Evolutionary conservation across 257 asterid genomes (phyloP).

Genomic region (Lycium barbarum): DNA sequence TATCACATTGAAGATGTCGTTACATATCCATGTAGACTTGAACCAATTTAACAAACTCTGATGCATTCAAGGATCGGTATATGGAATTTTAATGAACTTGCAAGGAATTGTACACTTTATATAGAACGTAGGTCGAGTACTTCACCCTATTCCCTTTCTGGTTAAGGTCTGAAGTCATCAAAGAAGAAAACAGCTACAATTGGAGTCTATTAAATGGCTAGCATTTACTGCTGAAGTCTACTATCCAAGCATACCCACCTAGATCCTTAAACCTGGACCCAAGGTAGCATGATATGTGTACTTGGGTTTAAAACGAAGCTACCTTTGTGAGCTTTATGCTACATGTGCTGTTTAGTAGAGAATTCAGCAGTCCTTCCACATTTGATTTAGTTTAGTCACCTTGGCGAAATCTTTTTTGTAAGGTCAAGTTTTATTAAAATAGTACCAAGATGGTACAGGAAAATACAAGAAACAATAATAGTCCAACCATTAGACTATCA

Average conservation of each 20-base stretch:
- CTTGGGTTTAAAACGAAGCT: not conserved
- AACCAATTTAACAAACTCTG: not conserved
- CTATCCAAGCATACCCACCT: not conserved
- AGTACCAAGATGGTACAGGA: not conserved
- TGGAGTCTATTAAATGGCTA: not conserved
- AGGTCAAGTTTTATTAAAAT: not conserved
- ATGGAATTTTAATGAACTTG: not conserved
- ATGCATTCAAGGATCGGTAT: not conserved
- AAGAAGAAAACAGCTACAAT: not conserved
- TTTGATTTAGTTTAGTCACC: constrained; percentile 15
- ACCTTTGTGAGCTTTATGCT: constrained; percentile 20
- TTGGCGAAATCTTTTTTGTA: not conserved
- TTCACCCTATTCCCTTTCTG: not conserved
- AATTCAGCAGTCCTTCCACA: not conserved
- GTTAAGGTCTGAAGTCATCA: constrained; percentile 19
- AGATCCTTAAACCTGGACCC: constrained; percentile 18
- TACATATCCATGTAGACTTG: not conserved
- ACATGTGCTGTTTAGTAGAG: not conserved
- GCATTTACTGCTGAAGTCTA: not conserved
- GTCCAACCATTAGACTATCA: not conserved
- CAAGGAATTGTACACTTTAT: not conserved
- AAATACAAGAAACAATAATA: not conserved
- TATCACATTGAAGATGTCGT: no score
- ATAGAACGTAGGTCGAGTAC: not conserved
- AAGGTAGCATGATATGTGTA: not conserved